Evolutionary conservation across 176 grass and related monocot species (phyloP).

Genomic region (bread wheat (Triticum aestivum)): IWGSC_CS_RefSeq_v2.1 NC_057797.1:181509162-181509661

Average conservation of each 20-base stretch:
- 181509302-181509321: no score
- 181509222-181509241: not conserved
- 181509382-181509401: no score
- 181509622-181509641: not conserved
- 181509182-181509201: not conserved
- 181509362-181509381: no score
- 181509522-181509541: not conserved
- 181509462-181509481: not conserved
- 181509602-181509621: not conserved
- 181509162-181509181: not conserved
- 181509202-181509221: constrained; percentile 1
- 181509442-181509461: not conserved
- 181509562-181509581: not conserved
- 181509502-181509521: not conserved
- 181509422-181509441: not conserved
- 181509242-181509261: not conserved
- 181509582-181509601: not conserved
- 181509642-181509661: not conserved
- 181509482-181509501: not conserved
- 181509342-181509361: no score
- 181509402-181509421: no score
- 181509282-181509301: not conserved
- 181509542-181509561: not conserved
- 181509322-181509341: no score
- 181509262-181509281: not conserved